Evolutionary conservation across 2,329 filamentous ascomycete species (phyloP).

Genomic region (Chaetomium sp.): DNA sequence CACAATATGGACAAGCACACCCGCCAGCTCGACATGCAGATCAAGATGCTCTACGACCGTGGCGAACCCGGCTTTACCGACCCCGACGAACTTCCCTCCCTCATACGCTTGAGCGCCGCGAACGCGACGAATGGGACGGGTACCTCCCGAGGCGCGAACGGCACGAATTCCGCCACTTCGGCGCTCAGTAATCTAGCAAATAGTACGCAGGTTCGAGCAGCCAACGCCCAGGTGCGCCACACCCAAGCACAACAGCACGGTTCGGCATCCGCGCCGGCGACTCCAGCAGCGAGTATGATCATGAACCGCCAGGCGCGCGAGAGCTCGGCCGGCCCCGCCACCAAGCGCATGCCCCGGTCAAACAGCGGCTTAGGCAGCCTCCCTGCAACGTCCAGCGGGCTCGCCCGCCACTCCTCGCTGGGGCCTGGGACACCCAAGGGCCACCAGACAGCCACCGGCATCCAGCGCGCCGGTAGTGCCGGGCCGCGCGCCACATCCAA

Average conservation of each 20-base stretch:
- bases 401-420: constrained; percentile 64
- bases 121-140: constrained; percentile 46
- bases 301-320: constrained; percentile 59
- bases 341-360: constrained; percentile 56
- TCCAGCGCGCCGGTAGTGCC: constrained; percentile 56
- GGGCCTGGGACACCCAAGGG: constrained; percentile 65
- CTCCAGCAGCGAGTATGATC: constrained; percentile 63
- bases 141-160: constrained; percentile 48
- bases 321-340: constrained; percentile 58
- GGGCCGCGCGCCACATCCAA: constrained; percentile 59
- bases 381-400: constrained; percentile 56
- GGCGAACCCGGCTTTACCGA: constrained; percentile 63
- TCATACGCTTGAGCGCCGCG: constrained; percentile 60
- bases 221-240: constrained; percentile 53
- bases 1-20: constrained; percentile 63
- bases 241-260: constrained; percentile 53
- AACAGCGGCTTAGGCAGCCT: constrained; percentile 51
- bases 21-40: constrained; percentile 62
- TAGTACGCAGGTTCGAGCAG: constrained; percentile 47
- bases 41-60: constrained; percentile 63
- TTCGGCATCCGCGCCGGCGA: constrained; percentile 60
- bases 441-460: constrained; percentile 35
- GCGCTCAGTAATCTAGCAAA: constrained; percentile 45
- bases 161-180: constrained; percentile 43
- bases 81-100: constrained; percentile 64